Evolutionary conservation across 495 filamentous ascomycete species (phyloP), one percentile per base, ranked within the genome.

Genomic region (Aspergillus nanangensis): DNA sequence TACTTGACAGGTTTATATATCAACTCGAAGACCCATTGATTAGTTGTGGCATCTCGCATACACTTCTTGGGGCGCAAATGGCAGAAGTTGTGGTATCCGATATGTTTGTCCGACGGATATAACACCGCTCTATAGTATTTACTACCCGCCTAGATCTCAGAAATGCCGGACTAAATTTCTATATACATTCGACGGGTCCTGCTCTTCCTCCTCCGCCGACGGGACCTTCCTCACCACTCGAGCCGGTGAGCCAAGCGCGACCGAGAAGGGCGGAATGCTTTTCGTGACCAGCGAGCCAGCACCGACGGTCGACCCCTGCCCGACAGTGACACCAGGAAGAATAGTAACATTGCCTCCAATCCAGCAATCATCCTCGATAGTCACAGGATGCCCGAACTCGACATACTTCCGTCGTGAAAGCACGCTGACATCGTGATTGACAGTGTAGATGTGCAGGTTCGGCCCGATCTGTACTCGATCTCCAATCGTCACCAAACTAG

Each of bases 291-390:
- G 59, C 0, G 63, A 62, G 1, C 69, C 70, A 1, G 71, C 71
- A 0, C 69, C 71, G 39, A 75, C 63, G 4, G 70, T 74, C 14
- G 57, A 70, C 3, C 71, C 71, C 48, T 71, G 55, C 0, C 71
- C 71, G 22, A 75, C 70, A 2, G 65, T 86, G 8, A 94, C 85
- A 0, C 90, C 89, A 0, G 87, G 79, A 9, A 86, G 60, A 8
- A 95, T 74, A 13, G 77, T 66, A 2, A 83, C 86, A 55, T 81
- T 82, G 0, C 86, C 88, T 0, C 88, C 87, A 31, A 95, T 70
- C 88, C 90, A 95, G 57, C 87, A 91, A 56, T 95, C 89, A 48
- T 91, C 84, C 1, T 80, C 88, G 36, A 95, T 80, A 8, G 64
- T 72, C 36, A 95, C 85, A 4, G 85, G 81, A 47, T 77, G 79